phyloP scores from a whole-genome alignment of 306 rosid genomes.

The Cucurbita ficifolia region DNA sequence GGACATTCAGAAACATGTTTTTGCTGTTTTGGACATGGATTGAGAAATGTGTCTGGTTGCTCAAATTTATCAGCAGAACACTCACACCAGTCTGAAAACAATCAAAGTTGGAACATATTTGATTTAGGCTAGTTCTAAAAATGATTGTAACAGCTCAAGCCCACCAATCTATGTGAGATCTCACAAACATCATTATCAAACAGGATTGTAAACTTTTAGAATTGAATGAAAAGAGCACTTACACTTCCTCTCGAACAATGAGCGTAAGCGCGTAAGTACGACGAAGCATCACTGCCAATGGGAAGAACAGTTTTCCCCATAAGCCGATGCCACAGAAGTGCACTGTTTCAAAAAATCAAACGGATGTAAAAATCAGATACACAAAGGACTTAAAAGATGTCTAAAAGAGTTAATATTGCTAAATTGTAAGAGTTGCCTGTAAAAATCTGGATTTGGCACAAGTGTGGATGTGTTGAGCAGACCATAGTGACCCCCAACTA shows the following conservation, averaged over 20 bases:
- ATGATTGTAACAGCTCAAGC: background rate
- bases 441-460: slow-evolving; percentile 88
- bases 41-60: slow-evolving; percentile 57
- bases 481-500: slow-evolving; percentile 91
- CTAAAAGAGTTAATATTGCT: background rate
- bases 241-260: slow-evolving; percentile 83
- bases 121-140: background rate
- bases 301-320: slow-evolving; percentile 78
- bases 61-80: slow-evolving; percentile 59
- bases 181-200: background rate
- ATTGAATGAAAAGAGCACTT: slow-evolving; percentile 19
- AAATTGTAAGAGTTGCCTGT: slow-evolving; percentile 33
- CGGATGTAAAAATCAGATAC: background rate
- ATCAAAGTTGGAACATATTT: background rate
- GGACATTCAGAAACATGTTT: background rate
- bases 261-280: slow-evolving; percentile 65
- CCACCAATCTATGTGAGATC: no score
- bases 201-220: background rate
- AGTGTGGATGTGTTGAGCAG: slow-evolving; percentile 63
- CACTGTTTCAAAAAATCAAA: slow-evolving; percentile 26
- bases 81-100: slow-evolving; percentile 48
- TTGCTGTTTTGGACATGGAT: slow-evolving; percentile 24
- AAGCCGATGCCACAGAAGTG: slow-evolving; percentile 88
- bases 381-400: background rate
- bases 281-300: slow-evolving; percentile 27